Base-by-base conservation (phyloP, 2,329 filamentous ascomycete genomes). In the Cryoendolithus antarcticus region DNA sequence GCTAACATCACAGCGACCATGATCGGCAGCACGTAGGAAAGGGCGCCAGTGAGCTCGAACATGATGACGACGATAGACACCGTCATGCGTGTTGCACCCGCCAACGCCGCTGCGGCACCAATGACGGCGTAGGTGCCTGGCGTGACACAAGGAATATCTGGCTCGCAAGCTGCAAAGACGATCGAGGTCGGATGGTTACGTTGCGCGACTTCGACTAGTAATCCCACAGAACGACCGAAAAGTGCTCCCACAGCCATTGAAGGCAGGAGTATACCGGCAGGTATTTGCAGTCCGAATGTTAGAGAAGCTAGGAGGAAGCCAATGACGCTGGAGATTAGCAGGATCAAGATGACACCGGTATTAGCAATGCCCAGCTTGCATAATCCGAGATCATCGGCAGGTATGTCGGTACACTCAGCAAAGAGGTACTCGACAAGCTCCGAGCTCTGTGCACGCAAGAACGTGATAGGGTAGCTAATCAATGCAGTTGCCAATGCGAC, bases 21-120 rank as follows among this genome's bases (percentile, higher is more conserved):
- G 61, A 96, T 98, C 39, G 91, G 91, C 6, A 98, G 75, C 35
- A 98, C 89, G 57, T 96, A 96, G 1, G 86, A 93, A 21, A 98
- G 72, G 1, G 91, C 91, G 38, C 91, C 91, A 0, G 91, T 98
- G 40, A 98, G 78, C 66, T 98, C 91, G 56, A 98, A 98, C 82
- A 95, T 95, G 64, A 98, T 98, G 54, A 96, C 91, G 4, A 98
- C 89, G 49, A 98, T 95, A 9, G 88, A 95, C 8, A 95, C 86
- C 0, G 91, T 98, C 79, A 98, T 93, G 49, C 89, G 77, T 11
- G 89, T 96, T 29, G 93, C 86, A 35, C 91, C 91, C 4, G 84
- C 85, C 2, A 98, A 75, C n/a, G 89, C 86, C 3, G 91, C 88
- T 1, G 91, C 89, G 1, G 91, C 91, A 28, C 91, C 91, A 45